Percentiles rank a stretch among this genome's conserved stretches.
Conservation (phyloP, 805 yeast genomes). For the Yamadazyma sp. region DNA sequence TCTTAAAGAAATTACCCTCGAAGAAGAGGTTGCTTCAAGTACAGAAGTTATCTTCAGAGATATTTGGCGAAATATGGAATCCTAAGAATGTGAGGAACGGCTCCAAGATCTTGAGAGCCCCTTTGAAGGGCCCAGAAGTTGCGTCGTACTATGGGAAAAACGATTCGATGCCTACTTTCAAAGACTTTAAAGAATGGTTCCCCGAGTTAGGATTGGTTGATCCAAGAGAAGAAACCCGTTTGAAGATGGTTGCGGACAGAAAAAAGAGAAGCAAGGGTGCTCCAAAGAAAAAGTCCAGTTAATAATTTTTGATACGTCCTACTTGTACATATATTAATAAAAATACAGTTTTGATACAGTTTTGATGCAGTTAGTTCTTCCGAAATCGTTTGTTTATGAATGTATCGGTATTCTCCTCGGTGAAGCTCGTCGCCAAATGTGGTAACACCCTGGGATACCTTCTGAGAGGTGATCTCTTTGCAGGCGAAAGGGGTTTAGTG, state of each 20-base stretch:
- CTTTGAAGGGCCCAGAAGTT: conserved; percentile 71
- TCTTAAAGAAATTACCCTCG: conserved; percentile 38
- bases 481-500: not conserved
- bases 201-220: conserved; percentile 55
- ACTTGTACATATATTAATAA: conserved; percentile 6
- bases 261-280: conserved; percentile 90
- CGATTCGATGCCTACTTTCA: conserved; percentile 63
- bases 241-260: conserved; percentile 59
- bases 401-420: conserved; percentile 16
- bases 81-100: conserved; percentile 71
- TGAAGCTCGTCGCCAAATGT: conserved; percentile 3
- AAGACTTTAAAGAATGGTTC: conserved; percentile 55
- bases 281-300: conserved; percentile 59
- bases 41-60: conserved; percentile 58
- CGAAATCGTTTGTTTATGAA: conserved; percentile 12
- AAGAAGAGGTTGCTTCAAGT: conserved; percentile 53
- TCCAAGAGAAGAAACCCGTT: conserved; percentile 68
- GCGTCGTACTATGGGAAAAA: conserved; percentile 70
- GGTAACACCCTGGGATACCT: not conserved
- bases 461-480: conserved; percentile 2
- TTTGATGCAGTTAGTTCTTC: not conserved
- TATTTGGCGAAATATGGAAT: conserved; percentile 71
- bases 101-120: conserved; percentile 62
- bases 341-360: not conserved
- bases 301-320: too few relatives aligned